Evolutionary conservation across 768 basidiomycete species (phyloP).

Genomic region (Termitomyces sp.): DNA sequence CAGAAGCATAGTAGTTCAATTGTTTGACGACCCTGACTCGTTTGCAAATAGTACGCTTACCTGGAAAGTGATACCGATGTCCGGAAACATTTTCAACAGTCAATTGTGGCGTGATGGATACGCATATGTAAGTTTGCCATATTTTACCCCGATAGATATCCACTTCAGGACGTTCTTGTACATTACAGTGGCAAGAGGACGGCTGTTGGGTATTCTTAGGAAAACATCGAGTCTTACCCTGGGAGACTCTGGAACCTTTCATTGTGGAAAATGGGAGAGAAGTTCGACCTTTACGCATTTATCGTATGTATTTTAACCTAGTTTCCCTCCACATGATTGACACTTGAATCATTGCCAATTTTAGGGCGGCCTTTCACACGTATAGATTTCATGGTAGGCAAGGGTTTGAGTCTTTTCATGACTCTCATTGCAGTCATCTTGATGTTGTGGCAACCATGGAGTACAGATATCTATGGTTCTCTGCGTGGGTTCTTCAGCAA

Average conservation of each 20-base stretch:
- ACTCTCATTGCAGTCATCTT: background rate
- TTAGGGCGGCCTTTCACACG: background rate
- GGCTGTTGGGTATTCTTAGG: background rate
- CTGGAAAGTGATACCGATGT: background rate
- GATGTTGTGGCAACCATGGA: background rate
- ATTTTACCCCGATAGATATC: background rate
- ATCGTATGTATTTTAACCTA: background rate
- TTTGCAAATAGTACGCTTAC: background rate
- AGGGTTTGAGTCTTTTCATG: background rate
- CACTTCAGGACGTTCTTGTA: background rate
- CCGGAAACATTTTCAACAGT: background rate
- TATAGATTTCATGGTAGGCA: background rate
- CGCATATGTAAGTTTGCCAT: background rate
- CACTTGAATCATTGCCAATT: too few relatives aligned
- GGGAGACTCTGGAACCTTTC: background rate
- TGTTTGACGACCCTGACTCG: background rate
- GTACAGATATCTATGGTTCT: background rate
- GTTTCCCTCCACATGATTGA: too few relatives aligned
- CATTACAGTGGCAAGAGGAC: background rate
- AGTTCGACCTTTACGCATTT: background rate
- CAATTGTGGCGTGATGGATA: background rate
- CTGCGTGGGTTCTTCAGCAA: background rate
- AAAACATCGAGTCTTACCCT: background rate
- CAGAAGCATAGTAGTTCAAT: background rate
- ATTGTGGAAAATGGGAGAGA: background rate